A percentile compares a stretch with the other conserved stretches of the same genome.
phyloP scores from a whole-genome alignment of 371 early-diverging fungal species.

The Apophysomyces sp. region DNA sequence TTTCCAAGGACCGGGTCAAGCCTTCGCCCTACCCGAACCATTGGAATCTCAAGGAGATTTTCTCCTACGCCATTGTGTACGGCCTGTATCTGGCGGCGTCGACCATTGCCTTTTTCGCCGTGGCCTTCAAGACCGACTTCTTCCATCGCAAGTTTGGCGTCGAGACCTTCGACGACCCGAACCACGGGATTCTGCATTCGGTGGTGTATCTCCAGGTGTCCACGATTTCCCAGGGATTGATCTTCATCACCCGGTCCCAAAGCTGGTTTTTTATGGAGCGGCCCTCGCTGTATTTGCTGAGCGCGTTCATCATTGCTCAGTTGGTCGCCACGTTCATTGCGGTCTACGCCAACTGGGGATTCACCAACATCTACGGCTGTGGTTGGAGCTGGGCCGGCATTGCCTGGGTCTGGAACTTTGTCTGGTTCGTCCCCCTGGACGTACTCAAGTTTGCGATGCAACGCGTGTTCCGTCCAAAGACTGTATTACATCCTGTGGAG shows the following conservation, averaged over 20 bases:
- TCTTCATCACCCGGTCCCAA: conserved; percentile 60
- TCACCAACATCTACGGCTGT: conserved; percentile 54
- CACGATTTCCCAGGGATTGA: conserved; percentile 58
- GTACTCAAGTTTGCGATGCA: conserved; percentile 70
- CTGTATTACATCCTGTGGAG: neutral
- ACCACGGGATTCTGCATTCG: conserved; percentile 49
- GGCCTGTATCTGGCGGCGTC: conserved; percentile 56
- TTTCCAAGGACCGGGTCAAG: conserved; percentile 56
- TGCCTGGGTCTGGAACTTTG: conserved; percentile 74
- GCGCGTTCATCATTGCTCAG: conserved; percentile 56
- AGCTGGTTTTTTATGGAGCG: conserved; percentile 54
- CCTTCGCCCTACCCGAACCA: conserved; percentile 57
- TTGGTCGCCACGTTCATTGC: conserved; percentile 56
- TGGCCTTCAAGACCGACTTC: conserved; percentile 40
- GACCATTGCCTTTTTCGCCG: conserved; percentile 51
- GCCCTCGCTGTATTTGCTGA: conserved; percentile 44
- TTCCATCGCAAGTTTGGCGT: conserved; percentile 45
- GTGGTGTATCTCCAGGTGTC: conserved; percentile 60
- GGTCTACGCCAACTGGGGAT: conserved; percentile 63
- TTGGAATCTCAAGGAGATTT: conserved; percentile 60
- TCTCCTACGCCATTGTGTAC: conserved; percentile 53
- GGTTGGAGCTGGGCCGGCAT: conserved; percentile 60
- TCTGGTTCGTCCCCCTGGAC: conserved; percentile 73
- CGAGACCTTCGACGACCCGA: conserved; percentile 25
- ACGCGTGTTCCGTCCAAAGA: conserved; percentile 44